A percentile compares a stretch with the other conserved stretches of the same genome.
Evolutionary conservation across 345 rosid species (phyloP).

Genomic region (Garcia nutans): DNA sequence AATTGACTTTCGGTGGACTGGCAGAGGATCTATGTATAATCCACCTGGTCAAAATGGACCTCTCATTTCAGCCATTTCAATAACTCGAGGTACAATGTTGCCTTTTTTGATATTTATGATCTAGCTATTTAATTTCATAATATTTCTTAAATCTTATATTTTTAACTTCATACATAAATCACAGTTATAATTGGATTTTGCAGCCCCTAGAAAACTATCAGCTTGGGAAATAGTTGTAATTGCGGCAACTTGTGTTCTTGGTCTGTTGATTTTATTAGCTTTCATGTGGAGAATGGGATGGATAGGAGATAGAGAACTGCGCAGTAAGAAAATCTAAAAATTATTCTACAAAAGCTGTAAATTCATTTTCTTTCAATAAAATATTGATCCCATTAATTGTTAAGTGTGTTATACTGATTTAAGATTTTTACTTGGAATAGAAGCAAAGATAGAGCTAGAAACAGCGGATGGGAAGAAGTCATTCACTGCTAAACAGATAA

Average conservation of each 20-base stretch:
- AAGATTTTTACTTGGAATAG: conserved; percentile 4
- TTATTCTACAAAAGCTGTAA: too few relatives aligned
- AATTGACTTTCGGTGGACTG: conserved; percentile 15
- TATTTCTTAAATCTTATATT: too few relatives aligned
- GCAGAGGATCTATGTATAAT: conserved; percentile 12
- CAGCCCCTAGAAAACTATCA: background rate
- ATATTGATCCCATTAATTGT: too few relatives aligned
- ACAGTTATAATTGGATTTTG: too few relatives aligned
- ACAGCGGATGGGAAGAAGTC: background rate
- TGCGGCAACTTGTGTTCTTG: background rate
- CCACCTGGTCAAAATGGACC: conserved; percentile 12
- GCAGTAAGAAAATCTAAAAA: background rate
- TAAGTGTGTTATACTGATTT: too few relatives aligned
- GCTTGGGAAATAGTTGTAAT: conserved; percentile 4
- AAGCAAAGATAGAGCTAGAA: conserved; percentile 12
- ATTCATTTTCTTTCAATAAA: background rate
- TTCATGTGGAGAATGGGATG: conserved; percentile 21
- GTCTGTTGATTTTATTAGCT: conserved; percentile 9
- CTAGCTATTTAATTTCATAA: too few relatives aligned
- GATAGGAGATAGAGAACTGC: conserved; percentile 16
- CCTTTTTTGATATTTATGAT: background rate
- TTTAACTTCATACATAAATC: background rate
- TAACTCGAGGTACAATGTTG: conserved; percentile 1
- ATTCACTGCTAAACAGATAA: conserved; percentile 14
- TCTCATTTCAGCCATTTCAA: conserved; percentile 26